phyloP scores from a whole-genome alignment of 805 yeast species.

The Candida easanensis region DNA sequence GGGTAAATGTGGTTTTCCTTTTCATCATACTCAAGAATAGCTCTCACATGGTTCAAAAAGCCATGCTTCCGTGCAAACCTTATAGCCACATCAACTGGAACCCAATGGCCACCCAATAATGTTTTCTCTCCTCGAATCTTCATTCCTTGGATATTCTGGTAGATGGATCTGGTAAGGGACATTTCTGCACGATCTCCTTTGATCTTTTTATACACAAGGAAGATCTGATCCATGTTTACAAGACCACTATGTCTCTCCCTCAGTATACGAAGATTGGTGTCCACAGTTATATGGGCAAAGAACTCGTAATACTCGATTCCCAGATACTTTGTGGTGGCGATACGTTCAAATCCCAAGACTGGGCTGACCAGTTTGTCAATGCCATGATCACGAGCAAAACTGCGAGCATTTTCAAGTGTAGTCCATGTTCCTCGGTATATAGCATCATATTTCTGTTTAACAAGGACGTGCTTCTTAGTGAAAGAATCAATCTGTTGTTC shows the following conservation, averaged over 20 bases:
- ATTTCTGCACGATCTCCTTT: slow-evolving; percentile 13
- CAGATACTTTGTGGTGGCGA: slow-evolving; percentile 24
- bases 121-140: slow-evolving; percentile 22
- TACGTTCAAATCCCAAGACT: slow-evolving; percentile 24
- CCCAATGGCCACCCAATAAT: slow-evolving; percentile 31
- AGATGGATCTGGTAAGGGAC: slow-evolving; percentile 16
- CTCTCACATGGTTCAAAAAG: slow-evolving; percentile 9
- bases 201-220: slow-evolving; percentile 18
- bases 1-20: slow-evolving; percentile 15
- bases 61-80: slow-evolving; percentile 22
- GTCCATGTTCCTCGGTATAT: slow-evolving; percentile 24
- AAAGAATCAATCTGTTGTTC: slow-evolving; percentile 1
- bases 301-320: slow-evolving; percentile 27
- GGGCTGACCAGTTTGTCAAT: slow-evolving; percentile 21
- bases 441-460: neutral
- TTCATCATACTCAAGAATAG: slow-evolving; percentile 18
- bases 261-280: slow-evolving; percentile 24
- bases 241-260: slow-evolving; percentile 18
- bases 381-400: slow-evolving; percentile 17
- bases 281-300: slow-evolving; percentile 19
- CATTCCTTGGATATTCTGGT: slow-evolving; percentile 10
- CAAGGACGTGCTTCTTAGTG: neutral
- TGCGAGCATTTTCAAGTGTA: slow-evolving; percentile 22
- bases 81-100: slow-evolving; percentile 14
- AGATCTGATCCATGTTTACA: slow-evolving; percentile 27